These are phyloP conservation scores for Prunus persica DNA, from an alignment of 306 rosid genomes.

Conservation along the genomic window DNA sequence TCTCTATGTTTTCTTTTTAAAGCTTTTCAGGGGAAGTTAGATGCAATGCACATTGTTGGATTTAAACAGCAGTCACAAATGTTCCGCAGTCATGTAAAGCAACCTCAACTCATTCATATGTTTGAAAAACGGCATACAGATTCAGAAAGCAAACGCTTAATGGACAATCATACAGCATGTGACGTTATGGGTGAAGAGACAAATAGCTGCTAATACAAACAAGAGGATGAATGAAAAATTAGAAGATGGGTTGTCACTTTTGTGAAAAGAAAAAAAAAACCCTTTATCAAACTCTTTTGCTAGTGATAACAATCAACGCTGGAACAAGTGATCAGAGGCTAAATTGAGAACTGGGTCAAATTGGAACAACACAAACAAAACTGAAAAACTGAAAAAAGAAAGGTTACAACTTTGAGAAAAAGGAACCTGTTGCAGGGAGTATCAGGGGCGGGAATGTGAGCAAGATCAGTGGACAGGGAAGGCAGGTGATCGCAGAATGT, in stretches of 20 bases:
- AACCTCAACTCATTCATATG: background rate
- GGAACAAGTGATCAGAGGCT: background rate
- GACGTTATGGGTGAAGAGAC: no score
- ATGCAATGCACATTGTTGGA: background rate
- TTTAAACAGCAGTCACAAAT: no score
- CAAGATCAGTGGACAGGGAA: slow-evolving; percentile 52
- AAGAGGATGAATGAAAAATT: no score
- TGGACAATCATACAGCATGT: no score
- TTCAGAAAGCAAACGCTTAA: background rate
- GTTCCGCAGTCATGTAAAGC: no score
- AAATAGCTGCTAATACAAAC: no score
- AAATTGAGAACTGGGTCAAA: background rate
- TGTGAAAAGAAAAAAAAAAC: no score
- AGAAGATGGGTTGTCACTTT: background rate
- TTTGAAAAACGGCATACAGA: background rate
- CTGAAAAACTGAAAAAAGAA: background rate
- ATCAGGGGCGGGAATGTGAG: slow-evolving; percentile 61
- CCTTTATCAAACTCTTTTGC: no score
- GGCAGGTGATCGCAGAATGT: slow-evolving; percentile 59
- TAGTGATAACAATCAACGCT: no score
- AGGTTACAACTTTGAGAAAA: background rate
- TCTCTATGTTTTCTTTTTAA: background rate
- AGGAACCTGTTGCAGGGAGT: slow-evolving; percentile 57
- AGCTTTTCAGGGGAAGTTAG: background rate
- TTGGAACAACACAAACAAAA: background rate